Evolutionary conservation across 108 stramenopile genomes (phyloP).

Genomic region (Cyclotella cryptica): DNA sequence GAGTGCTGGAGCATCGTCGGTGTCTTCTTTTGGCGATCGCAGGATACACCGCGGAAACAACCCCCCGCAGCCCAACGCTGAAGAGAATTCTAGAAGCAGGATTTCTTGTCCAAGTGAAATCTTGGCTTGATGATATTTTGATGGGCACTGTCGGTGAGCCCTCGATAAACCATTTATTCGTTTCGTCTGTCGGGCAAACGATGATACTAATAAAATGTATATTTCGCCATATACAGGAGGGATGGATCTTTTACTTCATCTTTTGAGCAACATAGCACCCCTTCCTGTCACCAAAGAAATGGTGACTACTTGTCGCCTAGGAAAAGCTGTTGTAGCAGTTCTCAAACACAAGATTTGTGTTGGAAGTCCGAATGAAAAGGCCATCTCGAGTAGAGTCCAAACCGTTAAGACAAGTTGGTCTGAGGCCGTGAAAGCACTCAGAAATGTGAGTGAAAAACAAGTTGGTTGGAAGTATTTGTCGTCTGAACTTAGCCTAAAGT

Average conservation of each 20-base stretch:
- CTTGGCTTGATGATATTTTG: constrained; percentile 86
- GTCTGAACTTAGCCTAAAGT: neutral
- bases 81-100: constrained; percentile 63
- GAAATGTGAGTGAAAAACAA: constrained; percentile 42
- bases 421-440: constrained; percentile 78
- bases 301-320: constrained; percentile 77
- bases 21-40: constrained; percentile 69
- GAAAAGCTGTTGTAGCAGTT: constrained; percentile 80
- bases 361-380: constrained; percentile 74
- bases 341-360: constrained; percentile 79
- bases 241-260: constrained; percentile 80
- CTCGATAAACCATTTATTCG: neutral
- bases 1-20: constrained; percentile 62
- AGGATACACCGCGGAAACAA: constrained; percentile 54
- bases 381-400: constrained; percentile 69
- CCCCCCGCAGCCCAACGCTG: constrained; percentile 56
- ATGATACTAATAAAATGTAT: neutral
- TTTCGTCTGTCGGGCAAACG: neutral
- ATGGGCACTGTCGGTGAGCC: constrained; percentile 67
- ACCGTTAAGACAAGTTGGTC: constrained; percentile 80
- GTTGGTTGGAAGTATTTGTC: neutral
- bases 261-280: constrained; percentile 68
- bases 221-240: constrained; percentile 53
- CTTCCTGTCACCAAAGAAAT: constrained; percentile 86
- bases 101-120: constrained; percentile 64